Percentiles rank a stretch among this genome's conserved stretches.
Conservation (phyloP, 495 filamentous ascomycete species). For the Aspergillus diversus region DNA sequence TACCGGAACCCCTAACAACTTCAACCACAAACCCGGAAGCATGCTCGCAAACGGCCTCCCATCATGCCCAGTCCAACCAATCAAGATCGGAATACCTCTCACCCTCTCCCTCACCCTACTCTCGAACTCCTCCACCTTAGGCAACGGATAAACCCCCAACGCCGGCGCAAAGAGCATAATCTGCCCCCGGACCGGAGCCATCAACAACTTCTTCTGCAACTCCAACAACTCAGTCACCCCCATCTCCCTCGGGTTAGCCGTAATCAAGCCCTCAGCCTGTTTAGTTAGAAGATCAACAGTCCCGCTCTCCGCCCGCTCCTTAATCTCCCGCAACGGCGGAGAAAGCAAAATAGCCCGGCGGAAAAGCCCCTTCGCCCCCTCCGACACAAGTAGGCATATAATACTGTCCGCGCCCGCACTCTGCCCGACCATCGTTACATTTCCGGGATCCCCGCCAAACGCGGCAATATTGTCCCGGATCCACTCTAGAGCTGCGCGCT, state of each 20-base stretch:
- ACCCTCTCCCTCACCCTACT: background rate
- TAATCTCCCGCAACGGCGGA: slow-evolving; percentile 5
- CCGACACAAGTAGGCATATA: background rate
- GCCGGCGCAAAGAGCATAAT: slow-evolving; percentile 10
- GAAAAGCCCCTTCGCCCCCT: background rate
- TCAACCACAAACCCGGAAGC: background rate
- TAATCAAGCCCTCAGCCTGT: background rate
- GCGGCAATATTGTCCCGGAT: slow-evolving; percentile 50
- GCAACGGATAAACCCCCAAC: background rate
- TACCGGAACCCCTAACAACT: background rate
- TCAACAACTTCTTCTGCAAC: slow-evolving; percentile 7
- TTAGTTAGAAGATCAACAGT: background rate
- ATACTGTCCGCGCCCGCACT: slow-evolving; percentile 43
- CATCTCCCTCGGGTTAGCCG: background rate
- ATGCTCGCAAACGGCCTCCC: slow-evolving; percentile 4
- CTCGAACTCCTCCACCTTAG: background rate
- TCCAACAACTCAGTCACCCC: background rate
- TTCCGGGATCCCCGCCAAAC: slow-evolving; percentile 48
- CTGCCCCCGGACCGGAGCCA: background rate
- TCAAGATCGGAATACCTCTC: background rate
- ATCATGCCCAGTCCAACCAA: slow-evolving; percentile 8
- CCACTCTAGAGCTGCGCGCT: slow-evolving; percentile 47
- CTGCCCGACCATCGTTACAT: slow-evolving; percentile 51
- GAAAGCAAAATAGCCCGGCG: background rate
- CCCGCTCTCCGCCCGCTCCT: background rate